A percentile compares a stretch with the other conserved stretches of the same genome.
Conservation (phyloP, 805 yeast genomes). For the Metschnikowia drakensbergensis region DNA sequence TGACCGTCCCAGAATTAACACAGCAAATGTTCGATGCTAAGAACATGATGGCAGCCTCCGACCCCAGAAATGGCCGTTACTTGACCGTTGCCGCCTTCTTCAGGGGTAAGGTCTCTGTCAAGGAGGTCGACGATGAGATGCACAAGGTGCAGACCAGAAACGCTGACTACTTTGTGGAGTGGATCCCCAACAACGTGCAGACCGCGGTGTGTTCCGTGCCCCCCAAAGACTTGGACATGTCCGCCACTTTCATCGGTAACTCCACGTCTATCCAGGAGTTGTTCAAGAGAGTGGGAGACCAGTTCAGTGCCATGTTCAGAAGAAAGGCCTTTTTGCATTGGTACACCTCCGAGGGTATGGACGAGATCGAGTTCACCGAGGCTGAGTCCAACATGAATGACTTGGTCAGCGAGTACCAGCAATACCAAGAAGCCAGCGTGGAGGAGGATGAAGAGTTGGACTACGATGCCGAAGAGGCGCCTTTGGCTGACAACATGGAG, state of each 20-base stretch:
- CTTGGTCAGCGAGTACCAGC: constrained; percentile 83
- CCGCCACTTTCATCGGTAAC: constrained; percentile 92
- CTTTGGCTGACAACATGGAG: constrained; percentile 51
- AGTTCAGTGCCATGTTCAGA: constrained; percentile 87
- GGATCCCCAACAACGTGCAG: constrained; percentile 96
- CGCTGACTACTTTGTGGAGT: constrained; percentile 82
- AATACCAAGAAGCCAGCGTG: constrained; percentile 78
- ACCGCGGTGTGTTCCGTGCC: constrained; percentile 91
- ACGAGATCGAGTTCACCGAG: constrained; percentile 88
- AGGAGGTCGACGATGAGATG: constrained; percentile 95
- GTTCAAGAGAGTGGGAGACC: constrained; percentile 84
- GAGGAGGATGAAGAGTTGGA: constrained; percentile 77
- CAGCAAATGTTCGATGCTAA: constrained; percentile 90
- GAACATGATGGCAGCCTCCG: constrained; percentile 95
- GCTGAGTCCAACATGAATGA: constrained; percentile 91
- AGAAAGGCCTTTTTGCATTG: constrained; percentile 95
- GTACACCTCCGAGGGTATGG: constrained; percentile 97
- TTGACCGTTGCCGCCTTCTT: constrained; percentile 91
- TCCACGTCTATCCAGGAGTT: constrained; percentile 90
- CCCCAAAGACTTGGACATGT: constrained; percentile 78
- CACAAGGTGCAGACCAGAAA: constrained; percentile 76
- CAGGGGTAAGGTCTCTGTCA: constrained; percentile 88
- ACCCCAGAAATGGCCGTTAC: constrained; percentile 87
- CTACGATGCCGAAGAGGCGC: constrained; percentile 59
- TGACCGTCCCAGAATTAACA: constrained; percentile 86